A percentile compares a stretch with the other conserved stretches of the same genome.
phyloP scores from a whole-genome alignment of 2,329 filamentous ascomycete genomes.

The Neopestalotiopsis sp. region DNA sequence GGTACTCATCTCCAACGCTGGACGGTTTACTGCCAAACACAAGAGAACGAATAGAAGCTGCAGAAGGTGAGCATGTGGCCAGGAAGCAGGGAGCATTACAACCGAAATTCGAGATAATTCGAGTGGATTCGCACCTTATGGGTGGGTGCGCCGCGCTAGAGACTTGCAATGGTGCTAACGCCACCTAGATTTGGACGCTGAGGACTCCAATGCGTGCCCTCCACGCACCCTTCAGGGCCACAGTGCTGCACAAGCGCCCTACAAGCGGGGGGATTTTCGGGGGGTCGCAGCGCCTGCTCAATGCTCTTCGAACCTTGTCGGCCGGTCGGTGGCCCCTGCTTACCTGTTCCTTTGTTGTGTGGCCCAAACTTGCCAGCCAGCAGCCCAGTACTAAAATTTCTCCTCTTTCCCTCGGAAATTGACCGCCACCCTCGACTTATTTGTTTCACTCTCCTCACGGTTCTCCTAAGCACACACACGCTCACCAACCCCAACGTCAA shows the following conservation, averaged over 20 bases:
- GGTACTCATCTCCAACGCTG: background rate
- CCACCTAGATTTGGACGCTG: background rate
- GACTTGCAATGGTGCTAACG: background rate
- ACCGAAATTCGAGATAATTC: background rate
- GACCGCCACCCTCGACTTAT: background rate
- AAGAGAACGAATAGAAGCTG: background rate
- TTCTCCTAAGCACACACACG: background rate
- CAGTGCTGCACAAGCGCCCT: too few relatives aligned
- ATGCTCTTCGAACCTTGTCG: too few relatives aligned
- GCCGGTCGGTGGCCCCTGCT: too few relatives aligned
- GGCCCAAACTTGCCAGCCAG: background rate
- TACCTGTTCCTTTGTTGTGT: too few relatives aligned
- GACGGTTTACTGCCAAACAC: background rate
- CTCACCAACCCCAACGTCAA: constrained; percentile 2
- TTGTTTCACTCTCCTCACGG: constrained; percentile 2
- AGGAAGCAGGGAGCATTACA: background rate
- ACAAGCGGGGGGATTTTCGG: too few relatives aligned
- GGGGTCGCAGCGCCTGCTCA: too few relatives aligned
- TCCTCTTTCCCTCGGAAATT: constrained; percentile 2
- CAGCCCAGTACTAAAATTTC: constrained; percentile 2
- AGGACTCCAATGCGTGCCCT: too few relatives aligned
- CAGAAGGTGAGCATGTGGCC: constrained; percentile 4
- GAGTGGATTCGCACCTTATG: background rate
- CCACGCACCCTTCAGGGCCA: too few relatives aligned
- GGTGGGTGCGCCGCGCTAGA: background rate